Evolutionary conservation across 768 basidiomycete genomes (phyloP), one percentile per base, ranked within the genome.

Genomic region (Dioszegia aurantiaca): DNA sequence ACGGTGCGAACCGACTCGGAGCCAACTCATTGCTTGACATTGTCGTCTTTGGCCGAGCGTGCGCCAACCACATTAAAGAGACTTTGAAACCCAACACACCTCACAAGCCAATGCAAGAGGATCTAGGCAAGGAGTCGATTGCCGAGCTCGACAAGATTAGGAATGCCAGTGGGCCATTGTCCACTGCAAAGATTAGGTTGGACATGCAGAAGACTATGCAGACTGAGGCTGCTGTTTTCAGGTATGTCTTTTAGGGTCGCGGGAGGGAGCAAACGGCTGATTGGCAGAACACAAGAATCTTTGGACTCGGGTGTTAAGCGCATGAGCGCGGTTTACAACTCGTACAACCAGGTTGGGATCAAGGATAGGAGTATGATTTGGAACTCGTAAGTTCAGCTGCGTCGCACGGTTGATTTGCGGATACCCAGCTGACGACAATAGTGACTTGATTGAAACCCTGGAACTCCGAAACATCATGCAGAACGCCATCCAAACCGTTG

Each of bases 201-300:
- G 87, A 90, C 73, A 91, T 99, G 91, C 95, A 99, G 78, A 98
- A 97, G 82, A 90, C 91, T 37, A 98, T 98, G 93, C 92, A 98
- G 78, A 78, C 87, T 48, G 94, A 99, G 78, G 94, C 94, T 41
- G 94, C 94, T 65, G 94, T 99, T 62, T 99, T 99, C 85, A 83
- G 90, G 85, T 63, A 45, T 30, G 56, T 59, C 0, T n/a, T n/a
- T 28, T 11, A 10, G 4, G 10, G n/a, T 6, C 17, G 17, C 4
- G 19, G 21, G 5, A 23, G 36, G 23, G 27, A 23, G 17, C 16
- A 17, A 1, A 14, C 51, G 30, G 31, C 27, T 30, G 42, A 51
- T 39, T 40, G 62, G 56, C 65, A 88, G 91, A 67, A 94, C 90
- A 27, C 92, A 95, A 75, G 77, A 84, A 63, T 85, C 86, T 52